Conservation (phyloP, 208 protist genomes). For the Endotrypanum monterogeii region DNA sequence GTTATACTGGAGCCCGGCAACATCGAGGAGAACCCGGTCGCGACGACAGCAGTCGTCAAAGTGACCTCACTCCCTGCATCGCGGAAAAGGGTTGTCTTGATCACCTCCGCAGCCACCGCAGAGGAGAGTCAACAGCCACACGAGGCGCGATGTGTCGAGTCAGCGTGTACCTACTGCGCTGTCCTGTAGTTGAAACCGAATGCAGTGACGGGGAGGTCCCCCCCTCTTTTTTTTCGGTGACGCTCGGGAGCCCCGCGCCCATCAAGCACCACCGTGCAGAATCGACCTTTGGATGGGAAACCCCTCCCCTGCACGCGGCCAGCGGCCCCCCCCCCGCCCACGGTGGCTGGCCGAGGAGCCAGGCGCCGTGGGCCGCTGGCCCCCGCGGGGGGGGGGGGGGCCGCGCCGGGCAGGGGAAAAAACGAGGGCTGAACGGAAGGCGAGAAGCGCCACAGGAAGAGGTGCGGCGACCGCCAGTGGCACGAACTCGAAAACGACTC, state of each 20-base stretch:
- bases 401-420: too few species aligned
- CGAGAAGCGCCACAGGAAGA: background rate
- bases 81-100: slow-evolving; percentile 21
- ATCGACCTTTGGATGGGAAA: too few species aligned
- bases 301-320: too few species aligned
- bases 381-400: too few species aligned
- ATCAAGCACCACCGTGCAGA: background rate
- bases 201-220: background rate
- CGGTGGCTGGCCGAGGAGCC: too few species aligned
- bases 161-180: slow-evolving; percentile 21
- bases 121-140: slow-evolving; percentile 12
- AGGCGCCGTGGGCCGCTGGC: too few species aligned
- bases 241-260: background rate
- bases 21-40: background rate
- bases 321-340: too few species aligned
- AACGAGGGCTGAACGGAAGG: too few species aligned
- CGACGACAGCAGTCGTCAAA: background rate
- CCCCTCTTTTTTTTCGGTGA: background rate
- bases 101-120: slow-evolving; percentile 18
- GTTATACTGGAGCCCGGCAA: background rate
- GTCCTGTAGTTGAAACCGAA: slow-evolving; percentile 21
- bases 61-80: background rate
- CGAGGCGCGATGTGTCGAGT: slow-evolving; percentile 28
- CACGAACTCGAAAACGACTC: background rate
- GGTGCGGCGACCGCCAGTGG: background rate